Base-by-base conservation (phyloP, 2,329 filamentous ascomycete genomes). In the Dactylella cylindrospora region DNA sequence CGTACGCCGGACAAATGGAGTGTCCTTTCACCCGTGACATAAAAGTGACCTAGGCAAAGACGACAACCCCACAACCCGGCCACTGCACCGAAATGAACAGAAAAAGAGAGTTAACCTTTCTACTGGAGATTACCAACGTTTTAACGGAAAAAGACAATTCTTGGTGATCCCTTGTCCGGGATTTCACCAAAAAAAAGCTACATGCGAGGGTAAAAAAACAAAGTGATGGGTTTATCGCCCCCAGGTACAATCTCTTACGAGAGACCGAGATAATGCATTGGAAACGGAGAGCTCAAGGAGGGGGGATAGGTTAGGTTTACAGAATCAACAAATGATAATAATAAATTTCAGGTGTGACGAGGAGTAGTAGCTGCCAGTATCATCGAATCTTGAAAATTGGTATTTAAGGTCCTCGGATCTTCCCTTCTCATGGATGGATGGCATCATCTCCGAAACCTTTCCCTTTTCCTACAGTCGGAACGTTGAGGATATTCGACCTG, bases 1-100 rank as follows among this genome's bases (percentile, higher is more conserved):
- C n/a, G n/a, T n/a, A n/a, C n/a, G n/a, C n/a, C 57, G 57, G 57
- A 62, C 57, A 49, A 62, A 62, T 44, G 57, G 57, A 62, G 57
- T 19, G 46, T 43, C 57, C 57, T 49, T 62, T 62, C 57, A 62
- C 57, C 57, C 57, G 57, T 54, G 47, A 47, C 40, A 40, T 39
- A 20, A 33, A 28, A 36, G 38, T 26, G 28, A 44, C 49, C 49
- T 25, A n/a, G 40, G 40, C 43, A 35, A 54, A 54, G 38, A 36
- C 50, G 36, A 26, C n/a, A 44, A 43, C 57, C 49, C 49, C 43
- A 50, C 57, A 62, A 39, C 49, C 57, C 49, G 57, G 49, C 57
- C 49, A 62, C 57, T 62, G 38, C 57, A 49, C 38, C 49, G 41
- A 49, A 44, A 51, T n/a, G n/a, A 43, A 33, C 22, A n/a, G 12